phyloP scores from a whole-genome alignment of 2,329 filamentous ascomycete genomes.

The Aspergillus viridinutans region DNA sequence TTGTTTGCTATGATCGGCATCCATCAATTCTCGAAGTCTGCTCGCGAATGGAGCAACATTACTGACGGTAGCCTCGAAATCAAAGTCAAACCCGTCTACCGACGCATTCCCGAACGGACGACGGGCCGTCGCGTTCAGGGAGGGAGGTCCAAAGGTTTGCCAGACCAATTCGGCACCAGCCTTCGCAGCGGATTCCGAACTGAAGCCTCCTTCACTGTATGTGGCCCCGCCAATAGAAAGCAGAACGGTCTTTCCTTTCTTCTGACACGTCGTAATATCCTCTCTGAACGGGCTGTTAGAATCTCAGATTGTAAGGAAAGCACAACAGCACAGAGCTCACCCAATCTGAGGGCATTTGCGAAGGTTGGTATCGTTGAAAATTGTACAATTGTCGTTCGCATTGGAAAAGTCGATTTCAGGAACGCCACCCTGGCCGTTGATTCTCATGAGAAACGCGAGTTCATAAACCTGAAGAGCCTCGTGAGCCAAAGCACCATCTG shows the following conservation, averaged over 20 bases:
- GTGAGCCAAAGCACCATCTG: constrained; percentile 7
- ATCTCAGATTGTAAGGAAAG: background rate
- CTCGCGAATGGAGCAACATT: constrained; percentile 61
- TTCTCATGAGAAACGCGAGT: constrained; percentile 58
- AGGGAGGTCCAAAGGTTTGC: constrained; percentile 63
- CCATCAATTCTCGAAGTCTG: constrained; percentile 54
- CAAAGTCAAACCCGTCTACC: constrained; percentile 73
- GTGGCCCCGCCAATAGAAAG: constrained; percentile 69
- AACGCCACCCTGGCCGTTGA: constrained; percentile 48
- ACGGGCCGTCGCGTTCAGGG: constrained; percentile 41
- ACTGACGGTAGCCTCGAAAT: constrained; percentile 59
- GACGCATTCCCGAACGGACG: constrained; percentile 64
- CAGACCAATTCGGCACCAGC: constrained; percentile 61
- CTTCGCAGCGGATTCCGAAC: constrained; percentile 48
- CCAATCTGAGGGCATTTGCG: constrained; percentile 62
- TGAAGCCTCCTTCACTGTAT: constrained; percentile 65
- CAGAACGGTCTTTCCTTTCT: constrained; percentile 64
- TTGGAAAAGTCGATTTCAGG: constrained; percentile 62
- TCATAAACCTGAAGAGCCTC: constrained; percentile 53
- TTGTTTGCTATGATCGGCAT: constrained; percentile 47
- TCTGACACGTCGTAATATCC: constrained; percentile 58
- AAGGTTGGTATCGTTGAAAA: constrained; percentile 55
- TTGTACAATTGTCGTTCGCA: constrained; percentile 57
- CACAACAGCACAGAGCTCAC: constrained; percentile 38
- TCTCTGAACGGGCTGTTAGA: constrained; percentile 21